Base-by-base conservation (phyloP, 2,329 filamentous ascomycete genomes). In the Sclerotinia spermophila region DNA sequence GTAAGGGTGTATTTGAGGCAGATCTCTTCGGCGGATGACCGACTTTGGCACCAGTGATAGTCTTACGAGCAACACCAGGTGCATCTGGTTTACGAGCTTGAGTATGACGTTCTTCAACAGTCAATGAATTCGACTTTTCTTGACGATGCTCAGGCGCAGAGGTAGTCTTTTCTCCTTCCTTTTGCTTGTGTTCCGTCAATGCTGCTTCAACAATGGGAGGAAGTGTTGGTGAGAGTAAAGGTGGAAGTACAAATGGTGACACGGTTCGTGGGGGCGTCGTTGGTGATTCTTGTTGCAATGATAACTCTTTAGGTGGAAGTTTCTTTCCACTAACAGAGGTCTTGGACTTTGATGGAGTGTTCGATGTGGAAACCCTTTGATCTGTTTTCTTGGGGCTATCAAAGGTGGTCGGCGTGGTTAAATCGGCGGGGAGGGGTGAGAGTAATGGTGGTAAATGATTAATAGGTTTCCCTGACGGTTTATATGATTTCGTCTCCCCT, bases 61-160 rank as follows among this genome's bases (percentile, higher is more conserved):
- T 77, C 64, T 79, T 80, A 24, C 75, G 75, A n/a, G 78, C 78
- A 53, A 79, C 78, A 45, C 77, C 78, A 42, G 76, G 77, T 19
- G 78, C 72, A 72, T 78, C 76, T 11, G 77, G 76, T 56, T 74
- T 74, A 33, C 78, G 75, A 59, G 72, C 77, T 64, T 77, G 76
- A 65, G 79, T 78, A 70, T 79, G 75, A 24, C 78, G 76, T 59
- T 73, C 74, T 70, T 78, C 77, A 33, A 78, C 77, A 8, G 74
- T 78, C 59, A 75, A 75, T 13, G 74, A 71, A 56, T 64, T 55
- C n/a, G 61, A 56, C 30, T 67, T 70, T 15, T 59, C 59, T 38
- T 70, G 62, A 33, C 35, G 61, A 58, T 69, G 27, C 35, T 61
- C 62, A 38, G 71, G 68, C n/a, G 72, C 70, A 30, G 45, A 27